Evolutionary conservation across 2,329 filamentous ascomycete genomes (phyloP), one percentile per base, ranked within the genome.

Genomic region (Trichophyton benhamiae): DNA sequence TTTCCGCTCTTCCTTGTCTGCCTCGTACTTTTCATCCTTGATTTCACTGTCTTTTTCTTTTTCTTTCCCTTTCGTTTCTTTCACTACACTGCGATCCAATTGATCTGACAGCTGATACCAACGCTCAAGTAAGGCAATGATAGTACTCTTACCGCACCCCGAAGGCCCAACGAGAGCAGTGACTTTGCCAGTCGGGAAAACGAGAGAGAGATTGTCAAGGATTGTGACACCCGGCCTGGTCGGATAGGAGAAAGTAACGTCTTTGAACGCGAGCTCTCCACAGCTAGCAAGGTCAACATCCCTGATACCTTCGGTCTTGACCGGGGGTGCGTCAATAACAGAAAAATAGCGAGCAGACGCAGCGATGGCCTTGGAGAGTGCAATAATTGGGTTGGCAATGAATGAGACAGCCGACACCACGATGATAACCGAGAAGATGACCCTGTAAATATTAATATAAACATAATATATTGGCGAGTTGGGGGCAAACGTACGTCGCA

Each of bases 181-280:
- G 0, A 72, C 72, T 60, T 75, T 75, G 3, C 72, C 71, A 6
- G 68, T 68, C 13, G 68, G 66, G 38, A 77, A 72, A 3, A 62
- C 63, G 25, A 73, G 61, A 63, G 69, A 65, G 13, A 78, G 65
- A 1, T 68, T 67, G 27, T 73, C 69, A 1, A 78, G 63, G 0
- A 76, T 70, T 7, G 68, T 68, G 3, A 72, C 68, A 17, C 71
- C 67, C 0, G 73, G 69, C 3, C 76, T 74, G 62, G 65, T 75
- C 0, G 88, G 88, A 67, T 91, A 91, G 1, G 86, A 82, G 67
- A 91, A 91, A n/a, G 79, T 81, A 9, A 91, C 81, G 48, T 83
- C 77, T 9, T 82, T 59, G 30, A 91, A 82, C 3, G 80, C 73
- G 57, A 88, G 85, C 59, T 86, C 80, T 17, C 75, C 73, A 4